Percentiles rank a stretch among this genome's conserved stretches.
Conservation (phyloP, 2,329 filamentous ascomycete genomes). For the Geoglossum cookeanum region DNA sequence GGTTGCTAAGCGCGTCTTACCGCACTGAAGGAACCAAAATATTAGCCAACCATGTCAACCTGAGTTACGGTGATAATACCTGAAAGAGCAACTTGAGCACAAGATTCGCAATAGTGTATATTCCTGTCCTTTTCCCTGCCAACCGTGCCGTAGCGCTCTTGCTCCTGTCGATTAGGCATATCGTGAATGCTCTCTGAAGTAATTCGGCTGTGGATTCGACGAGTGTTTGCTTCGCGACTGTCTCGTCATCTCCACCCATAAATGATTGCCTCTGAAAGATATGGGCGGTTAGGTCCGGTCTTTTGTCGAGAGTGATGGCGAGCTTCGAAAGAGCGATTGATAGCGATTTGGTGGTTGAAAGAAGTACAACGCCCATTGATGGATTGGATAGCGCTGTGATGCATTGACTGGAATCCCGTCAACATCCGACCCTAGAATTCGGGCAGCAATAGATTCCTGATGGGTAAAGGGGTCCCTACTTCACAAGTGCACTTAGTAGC, state of each 20-base stretch:
- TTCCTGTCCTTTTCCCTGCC: conserved; percentile 68
- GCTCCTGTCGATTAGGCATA: conserved; percentile 66
- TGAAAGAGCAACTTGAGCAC: conserved; percentile 78
- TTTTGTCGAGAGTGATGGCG: conserved; percentile 66
- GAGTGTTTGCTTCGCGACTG: conserved; percentile 54
- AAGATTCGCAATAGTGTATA: conserved; percentile 83
- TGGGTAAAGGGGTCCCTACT: conserved; percentile 32
- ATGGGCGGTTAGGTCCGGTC: conserved; percentile 55
- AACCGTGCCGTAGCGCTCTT: conserved; percentile 42
- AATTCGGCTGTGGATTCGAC: conserved; percentile 78
- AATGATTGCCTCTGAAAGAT: conserved; percentile 28
- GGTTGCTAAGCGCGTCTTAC: conserved; percentile 64
- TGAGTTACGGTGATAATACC: conserved; percentile 22
- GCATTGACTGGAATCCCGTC: conserved; percentile 40
- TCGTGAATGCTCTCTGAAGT: conserved; percentile 78
- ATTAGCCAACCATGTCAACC: neutral
- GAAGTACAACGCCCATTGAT: conserved; percentile 59
- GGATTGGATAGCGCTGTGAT: conserved; percentile 66
- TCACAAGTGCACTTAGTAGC: conserved; percentile 51
- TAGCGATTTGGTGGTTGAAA: conserved; percentile 67
- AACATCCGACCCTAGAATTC: neutral
- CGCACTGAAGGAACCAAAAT: conserved; percentile 32
- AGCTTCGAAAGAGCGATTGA: conserved; percentile 64
- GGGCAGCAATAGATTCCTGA: neutral
- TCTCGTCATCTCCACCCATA: conserved; percentile 32